Conservation (phyloP, 495 filamentous ascomycete genomes). For the Amniculicola lignicola region DNA sequence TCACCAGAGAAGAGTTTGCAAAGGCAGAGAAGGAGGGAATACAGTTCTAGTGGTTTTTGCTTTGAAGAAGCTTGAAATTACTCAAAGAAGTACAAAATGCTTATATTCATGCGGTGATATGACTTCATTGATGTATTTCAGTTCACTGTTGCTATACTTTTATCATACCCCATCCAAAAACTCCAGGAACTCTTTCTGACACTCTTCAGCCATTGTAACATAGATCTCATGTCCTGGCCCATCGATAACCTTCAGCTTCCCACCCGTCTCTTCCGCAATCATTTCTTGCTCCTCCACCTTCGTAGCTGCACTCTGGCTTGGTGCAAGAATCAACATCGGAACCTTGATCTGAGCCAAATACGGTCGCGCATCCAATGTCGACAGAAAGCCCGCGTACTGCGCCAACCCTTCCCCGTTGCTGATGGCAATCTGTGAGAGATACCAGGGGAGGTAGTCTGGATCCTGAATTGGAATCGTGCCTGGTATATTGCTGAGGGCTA, state of each 20-base stretch:
- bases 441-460: slow-evolving; percentile 25
- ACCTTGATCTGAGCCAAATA: slow-evolving; percentile 25
- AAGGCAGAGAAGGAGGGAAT: slow-evolving; percentile 31
- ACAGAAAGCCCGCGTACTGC: slow-evolving; percentile 30
- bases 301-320: slow-evolving; percentile 26
- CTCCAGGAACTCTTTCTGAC: slow-evolving; percentile 26
- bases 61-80: too few species aligned
- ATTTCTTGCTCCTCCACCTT: slow-evolving; percentile 26
- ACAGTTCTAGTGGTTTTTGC: too few species aligned
- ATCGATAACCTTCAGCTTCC: slow-evolving; percentile 23
- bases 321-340: slow-evolving; percentile 32
- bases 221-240: slow-evolving; percentile 35
- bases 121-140: too few species aligned
- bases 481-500: slow-evolving; percentile 24
- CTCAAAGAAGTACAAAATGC: too few species aligned
- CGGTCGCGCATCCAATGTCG: slow-evolving; percentile 30
- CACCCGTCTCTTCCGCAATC: slow-evolving; percentile 2
- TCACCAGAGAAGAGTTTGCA: slow-evolving; percentile 31
- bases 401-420: slow-evolving; percentile 27
- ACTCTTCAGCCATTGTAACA: slow-evolving; percentile 29
- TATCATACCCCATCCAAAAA: too few species aligned
- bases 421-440: slow-evolving; percentile 22
- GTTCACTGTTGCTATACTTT: too few species aligned
- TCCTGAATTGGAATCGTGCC: slow-evolving; percentile 26
- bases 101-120: too few species aligned